phyloP scores from a whole-genome alignment of 306 rosid species.

The Mimosa pudica region DNA sequence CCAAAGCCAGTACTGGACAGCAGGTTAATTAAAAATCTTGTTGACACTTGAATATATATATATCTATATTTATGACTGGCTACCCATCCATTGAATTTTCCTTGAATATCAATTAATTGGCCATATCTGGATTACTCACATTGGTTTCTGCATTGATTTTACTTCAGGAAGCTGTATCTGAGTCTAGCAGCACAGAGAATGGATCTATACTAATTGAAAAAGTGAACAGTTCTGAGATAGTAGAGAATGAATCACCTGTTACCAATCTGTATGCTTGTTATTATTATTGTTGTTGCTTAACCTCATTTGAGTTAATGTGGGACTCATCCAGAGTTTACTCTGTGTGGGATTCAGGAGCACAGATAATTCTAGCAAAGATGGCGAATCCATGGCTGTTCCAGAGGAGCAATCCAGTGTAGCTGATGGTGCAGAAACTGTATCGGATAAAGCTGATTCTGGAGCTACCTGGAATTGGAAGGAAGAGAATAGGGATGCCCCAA shows the following conservation, averaged over 20 bases:
- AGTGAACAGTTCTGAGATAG: slow-evolving; percentile 38
- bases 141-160: slow-evolving; percentile 39
- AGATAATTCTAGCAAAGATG: slow-evolving; percentile 42
- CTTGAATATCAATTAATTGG: slow-evolving; percentile 4
- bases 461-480: slow-evolving; percentile 59
- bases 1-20: slow-evolving; percentile 50
- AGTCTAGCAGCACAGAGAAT: slow-evolving; percentile 59
- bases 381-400: slow-evolving; percentile 37
- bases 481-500: slow-evolving; percentile 76
- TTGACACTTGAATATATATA: slow-evolving; percentile 5
- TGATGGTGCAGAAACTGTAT: slow-evolving; percentile 45
- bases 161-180: slow-evolving; percentile 65
- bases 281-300: slow-evolving; percentile 10
- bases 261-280: slow-evolving; percentile 51
- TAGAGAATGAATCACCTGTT: slow-evolving; percentile 49
- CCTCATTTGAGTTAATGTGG: slow-evolving; percentile 17
- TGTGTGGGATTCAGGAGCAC: slow-evolving; percentile 51
- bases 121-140: slow-evolving; percentile 20
- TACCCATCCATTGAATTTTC: background rate
- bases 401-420: slow-evolving; percentile 35
- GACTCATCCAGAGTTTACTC: slow-evolving; percentile 31
- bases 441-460: slow-evolving; percentile 40
- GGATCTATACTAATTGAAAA: slow-evolving; percentile 47
- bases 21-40: slow-evolving; percentile 52
- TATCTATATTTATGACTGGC: background rate